phyloP scores from a whole-genome alignment of 192 early-diverging fungal species.

The Backusella australiensis region DNA sequence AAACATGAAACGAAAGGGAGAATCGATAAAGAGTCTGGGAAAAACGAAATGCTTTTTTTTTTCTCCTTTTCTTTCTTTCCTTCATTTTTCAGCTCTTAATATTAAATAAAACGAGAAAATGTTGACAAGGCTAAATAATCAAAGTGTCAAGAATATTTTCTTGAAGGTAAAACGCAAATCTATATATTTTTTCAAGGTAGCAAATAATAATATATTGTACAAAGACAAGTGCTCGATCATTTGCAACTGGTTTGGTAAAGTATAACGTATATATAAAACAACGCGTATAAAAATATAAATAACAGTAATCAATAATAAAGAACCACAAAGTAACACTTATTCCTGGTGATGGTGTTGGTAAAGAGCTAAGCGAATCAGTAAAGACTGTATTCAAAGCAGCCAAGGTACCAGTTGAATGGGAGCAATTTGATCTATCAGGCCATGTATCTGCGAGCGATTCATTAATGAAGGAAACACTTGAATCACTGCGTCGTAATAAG shows the following conservation, averaged over 20 bases:
- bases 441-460: slow-evolving; percentile 77
- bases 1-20: background rate
- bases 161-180: too few relatives aligned
- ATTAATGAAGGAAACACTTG: slow-evolving; percentile 86
- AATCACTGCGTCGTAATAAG: slow-evolving; percentile 91
- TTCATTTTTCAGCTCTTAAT: too few relatives aligned
- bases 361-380: slow-evolving; percentile 86
- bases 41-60: too few relatives aligned
- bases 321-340: slow-evolving; percentile 76
- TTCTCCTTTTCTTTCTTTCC: too few relatives aligned
- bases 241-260: background rate
- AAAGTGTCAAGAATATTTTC: too few relatives aligned
- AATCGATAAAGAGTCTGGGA: background rate
- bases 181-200: too few relatives aligned
- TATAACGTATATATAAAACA: background rate
- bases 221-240: background rate
- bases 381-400: slow-evolving; percentile 93
- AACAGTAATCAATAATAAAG: background rate
- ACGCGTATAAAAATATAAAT: background rate
- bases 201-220: background rate
- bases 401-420: slow-evolving; percentile 94
- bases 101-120: too few relatives aligned
- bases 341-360: slow-evolving; percentile 97
- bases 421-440: slow-evolving; percentile 94
- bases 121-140: too few relatives aligned